Percentiles rank a stretch among this genome's conserved stretches.
These are phyloP conservation scores for Nigrospora osmanthi DNA, from an alignment of 2,329 filamentous ascomycete species.

Conservation along the genomic window DNA sequence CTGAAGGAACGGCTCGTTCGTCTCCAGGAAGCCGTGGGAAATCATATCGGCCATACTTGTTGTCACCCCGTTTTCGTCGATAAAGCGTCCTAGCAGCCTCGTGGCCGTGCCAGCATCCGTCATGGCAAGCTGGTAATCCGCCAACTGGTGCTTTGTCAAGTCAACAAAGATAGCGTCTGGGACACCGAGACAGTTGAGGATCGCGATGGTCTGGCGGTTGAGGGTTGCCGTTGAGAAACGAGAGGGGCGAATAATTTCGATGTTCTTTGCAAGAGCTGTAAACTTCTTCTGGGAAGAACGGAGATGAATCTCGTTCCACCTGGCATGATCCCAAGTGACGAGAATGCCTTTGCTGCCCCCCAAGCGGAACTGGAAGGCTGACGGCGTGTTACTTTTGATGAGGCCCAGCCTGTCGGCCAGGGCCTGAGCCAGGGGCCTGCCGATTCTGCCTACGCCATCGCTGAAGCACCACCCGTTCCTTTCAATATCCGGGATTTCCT, in stretches of 20 bases:
- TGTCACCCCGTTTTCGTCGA: slow-evolving; percentile 81
- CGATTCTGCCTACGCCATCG: slow-evolving; percentile 93
- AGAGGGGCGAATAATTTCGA: slow-evolving; percentile 83
- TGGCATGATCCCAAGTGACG: slow-evolving; percentile 62
- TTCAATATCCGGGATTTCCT: slow-evolving; percentile 63
- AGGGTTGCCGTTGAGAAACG: slow-evolving; percentile 69
- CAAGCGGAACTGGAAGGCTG: slow-evolving; percentile 84
- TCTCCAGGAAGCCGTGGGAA: slow-evolving; percentile 67
- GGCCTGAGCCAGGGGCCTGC: slow-evolving; percentile 64
- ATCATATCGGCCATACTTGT: slow-evolving; percentile 70
- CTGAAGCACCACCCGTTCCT: slow-evolving; percentile 68
- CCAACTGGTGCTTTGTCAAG: slow-evolving; percentile 62
- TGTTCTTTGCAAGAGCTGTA: slow-evolving; percentile 54
- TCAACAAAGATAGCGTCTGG: slow-evolving; percentile 55
- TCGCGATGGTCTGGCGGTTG: slow-evolving; percentile 82
- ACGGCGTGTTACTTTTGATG: slow-evolving; percentile 53
- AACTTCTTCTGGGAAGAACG: slow-evolving; percentile 89
- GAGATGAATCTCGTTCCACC: slow-evolving; percentile 63
- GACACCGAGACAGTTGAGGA: slow-evolving; percentile 75
- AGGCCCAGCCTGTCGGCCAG: slow-evolving; percentile 64
- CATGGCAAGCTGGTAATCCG: slow-evolving; percentile 64
- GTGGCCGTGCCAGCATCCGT: slow-evolving; percentile 55
- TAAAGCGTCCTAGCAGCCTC: slow-evolving; percentile 60
- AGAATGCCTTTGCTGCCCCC: slow-evolving; percentile 90
- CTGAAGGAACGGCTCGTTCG: slow-evolving; percentile 70